Evolutionary conservation across 352 stramenopile genomes (phyloP), one percentile per base, ranked within the genome.

Genomic region (Globisporangium canariense): DNA sequence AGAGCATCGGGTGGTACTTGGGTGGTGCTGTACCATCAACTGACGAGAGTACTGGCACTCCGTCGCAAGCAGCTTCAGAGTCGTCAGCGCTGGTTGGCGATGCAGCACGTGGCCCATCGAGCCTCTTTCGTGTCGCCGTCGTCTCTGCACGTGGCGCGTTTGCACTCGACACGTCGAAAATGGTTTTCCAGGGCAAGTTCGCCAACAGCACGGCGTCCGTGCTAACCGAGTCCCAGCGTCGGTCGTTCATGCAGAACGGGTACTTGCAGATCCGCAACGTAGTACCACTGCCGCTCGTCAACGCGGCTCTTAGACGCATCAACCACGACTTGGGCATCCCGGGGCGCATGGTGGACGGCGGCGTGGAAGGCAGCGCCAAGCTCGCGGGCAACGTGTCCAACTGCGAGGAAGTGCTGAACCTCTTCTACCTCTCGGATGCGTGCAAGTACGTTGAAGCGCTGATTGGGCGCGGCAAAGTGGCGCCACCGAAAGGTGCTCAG

Each of bases 291-390:
- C 56, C 60, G 11, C 67, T 94, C 41, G 70, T 83, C 1, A 86
- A 91, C 49, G 70, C 77, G 1, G 81, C 72, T 14, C 58, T 89
- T 60, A 71, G 76, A 10, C 81, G 77, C 51, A 89, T 93, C 64
- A 93, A 93, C 53, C 83, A 94, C 59, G 82, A 94, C 38, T 72
- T 94, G 4, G 81, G 83, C 3, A 74, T 87, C 18, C 80, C 83
- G 22, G 79, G 82, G 3, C 74, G 73, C 30, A 90, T 91, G 77
- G 79, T 91, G 9, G 73, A 91, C 49, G 82, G 86, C 49, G 85
- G 85, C 22, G 85, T 92, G 25, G 85, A 91, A 73, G 81, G 81
- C 22, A 71, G 69, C 20, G 78, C 81, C 18, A 94, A 94, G 54
- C 64, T 92, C 53, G 70, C 83, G 0, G 83, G 85, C 9, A 90